Conservation (phyloP, 768 basidiomycete species). For the Russula ochroleuca region DNA sequence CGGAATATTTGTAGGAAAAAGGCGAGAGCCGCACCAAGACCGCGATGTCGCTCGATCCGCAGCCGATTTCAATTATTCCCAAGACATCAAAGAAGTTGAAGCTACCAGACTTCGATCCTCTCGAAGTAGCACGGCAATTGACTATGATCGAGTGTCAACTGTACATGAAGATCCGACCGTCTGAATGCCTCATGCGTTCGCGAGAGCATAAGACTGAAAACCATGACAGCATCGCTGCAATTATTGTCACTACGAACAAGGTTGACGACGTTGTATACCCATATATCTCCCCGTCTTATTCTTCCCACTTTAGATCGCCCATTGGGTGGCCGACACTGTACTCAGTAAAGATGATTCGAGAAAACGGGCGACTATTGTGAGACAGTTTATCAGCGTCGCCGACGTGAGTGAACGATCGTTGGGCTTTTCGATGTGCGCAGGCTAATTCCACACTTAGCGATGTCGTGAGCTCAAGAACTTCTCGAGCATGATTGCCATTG, state of each 20-base stretch:
- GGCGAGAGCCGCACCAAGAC: slow-evolving; percentile 57
- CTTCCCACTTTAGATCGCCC: slow-evolving; percentile 62
- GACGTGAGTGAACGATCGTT: slow-evolving; percentile 55
- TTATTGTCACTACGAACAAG: slow-evolving; percentile 85
- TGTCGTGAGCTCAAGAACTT: slow-evolving; percentile 89
- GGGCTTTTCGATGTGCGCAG: slow-evolving; percentile 17
- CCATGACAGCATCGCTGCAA: slow-evolving; percentile 78
- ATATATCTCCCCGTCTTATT: background rate
- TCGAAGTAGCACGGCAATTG: slow-evolving; percentile 89
- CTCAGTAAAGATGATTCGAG: slow-evolving; percentile 76
- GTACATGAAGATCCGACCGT: slow-evolving; percentile 83
- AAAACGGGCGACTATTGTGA: slow-evolving; percentile 74
- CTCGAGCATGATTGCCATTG: slow-evolving; percentile 94
- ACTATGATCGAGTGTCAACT: slow-evolving; percentile 86
- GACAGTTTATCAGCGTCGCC: slow-evolving; percentile 87
- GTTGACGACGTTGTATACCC: slow-evolving; percentile 35
- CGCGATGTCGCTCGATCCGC: slow-evolving; percentile 50
- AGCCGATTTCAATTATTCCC: slow-evolving; percentile 74
- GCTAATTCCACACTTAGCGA: slow-evolving; percentile 47
- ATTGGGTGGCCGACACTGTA: slow-evolving; percentile 89
- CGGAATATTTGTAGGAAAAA: slow-evolving; percentile 39
- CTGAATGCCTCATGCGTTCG: slow-evolving; percentile 85
- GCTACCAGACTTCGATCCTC: slow-evolving; percentile 77
- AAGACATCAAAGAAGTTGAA: slow-evolving; percentile 69
- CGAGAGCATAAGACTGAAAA: slow-evolving; percentile 69